phyloP scores from a whole-genome alignment of 2,329 filamentous ascomycete genomes.

The Alternaria angustiovoidea region DNA sequence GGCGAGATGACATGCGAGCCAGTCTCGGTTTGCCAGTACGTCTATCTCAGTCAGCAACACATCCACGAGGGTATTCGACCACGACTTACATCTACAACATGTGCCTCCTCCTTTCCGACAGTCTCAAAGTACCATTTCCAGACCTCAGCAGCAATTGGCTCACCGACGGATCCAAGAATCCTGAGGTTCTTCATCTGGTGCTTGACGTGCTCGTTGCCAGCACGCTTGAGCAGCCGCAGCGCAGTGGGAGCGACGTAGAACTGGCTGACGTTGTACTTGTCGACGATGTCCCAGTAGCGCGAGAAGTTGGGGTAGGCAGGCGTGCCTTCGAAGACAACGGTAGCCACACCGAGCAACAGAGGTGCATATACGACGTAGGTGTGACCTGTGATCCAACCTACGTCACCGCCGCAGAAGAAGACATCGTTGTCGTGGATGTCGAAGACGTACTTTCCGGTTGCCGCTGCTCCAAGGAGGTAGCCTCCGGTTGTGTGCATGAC shows the following conservation, averaged over 20 bases:
- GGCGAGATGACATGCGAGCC: conserved; percentile 96
- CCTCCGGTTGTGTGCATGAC: conserved; percentile 97
- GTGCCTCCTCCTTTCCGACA: conserved; percentile 91
- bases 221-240: conserved; percentile 90
- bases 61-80: background rate
- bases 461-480: conserved; percentile 91
- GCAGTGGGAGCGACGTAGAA: conserved; percentile 99
- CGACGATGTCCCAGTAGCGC: conserved; percentile 98
- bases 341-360: conserved; percentile 88
- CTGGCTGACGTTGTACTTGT: conserved; percentile 92
- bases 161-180: conserved; percentile 92
- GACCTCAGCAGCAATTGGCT: conserved; percentile 96
- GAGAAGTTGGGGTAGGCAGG: conserved; percentile 98
- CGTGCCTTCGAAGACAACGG: conserved; percentile 97
- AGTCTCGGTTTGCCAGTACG: conserved; percentile 99
- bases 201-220: conserved; percentile 91
- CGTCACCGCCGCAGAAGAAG: conserved; percentile 98
- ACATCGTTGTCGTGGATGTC: conserved; percentile 93
- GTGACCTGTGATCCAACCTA: conserved; percentile 99
- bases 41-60: conserved; percentile 63
- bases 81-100: conserved; percentile 86
- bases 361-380: conserved; percentile 98
- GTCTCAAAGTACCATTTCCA: conserved; percentile 99
- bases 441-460: conserved; percentile 98
- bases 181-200: conserved; percentile 87